Percentiles rank a stretch among this genome's conserved stretches.
Evolutionary conservation across 2,329 filamentous ascomycete species (phyloP).

Genomic region (Pseudogymnoascus sp.): DNA sequence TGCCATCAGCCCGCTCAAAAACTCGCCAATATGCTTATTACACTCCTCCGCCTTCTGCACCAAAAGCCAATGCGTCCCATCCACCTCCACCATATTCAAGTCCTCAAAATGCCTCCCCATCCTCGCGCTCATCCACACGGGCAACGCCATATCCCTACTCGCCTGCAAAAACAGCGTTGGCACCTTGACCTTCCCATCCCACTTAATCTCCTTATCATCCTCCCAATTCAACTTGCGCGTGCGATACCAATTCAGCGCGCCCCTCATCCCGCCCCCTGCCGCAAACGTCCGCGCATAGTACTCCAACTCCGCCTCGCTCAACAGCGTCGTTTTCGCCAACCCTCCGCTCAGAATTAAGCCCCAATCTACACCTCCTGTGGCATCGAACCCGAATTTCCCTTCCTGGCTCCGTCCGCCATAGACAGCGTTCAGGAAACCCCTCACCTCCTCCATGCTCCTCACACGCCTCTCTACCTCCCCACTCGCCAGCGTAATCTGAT

Average conservation of each 20-base stretch:
- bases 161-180: slow-evolving; percentile 72
- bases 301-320: slow-evolving; percentile 63
- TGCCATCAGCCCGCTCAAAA: slow-evolving; percentile 15
- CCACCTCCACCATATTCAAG: slow-evolving; percentile 57
- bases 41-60: slow-evolving; percentile 63
- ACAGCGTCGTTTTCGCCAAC: slow-evolving; percentile 47
- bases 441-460: slow-evolving; percentile 51
- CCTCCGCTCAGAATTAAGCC: slow-evolving; percentile 42
- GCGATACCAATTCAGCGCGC: slow-evolving; percentile 85
- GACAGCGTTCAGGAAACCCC: slow-evolving; percentile 60
- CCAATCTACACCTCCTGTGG: slow-evolving; percentile 45
- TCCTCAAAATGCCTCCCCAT: slow-evolving; percentile 61
- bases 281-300: slow-evolving; percentile 57
- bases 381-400: slow-evolving; percentile 49
- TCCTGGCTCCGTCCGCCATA: slow-evolving; percentile 57
- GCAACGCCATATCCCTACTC: slow-evolving; percentile 61
- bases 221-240: slow-evolving; percentile 63
- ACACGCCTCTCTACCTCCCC: slow-evolving; percentile 54
- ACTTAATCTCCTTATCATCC: slow-evolving; percentile 59
- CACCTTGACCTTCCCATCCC: slow-evolving; percentile 41
- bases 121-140: slow-evolving; percentile 56
- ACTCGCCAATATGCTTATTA: slow-evolving; percentile 48
- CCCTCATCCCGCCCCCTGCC: slow-evolving; percentile 50
- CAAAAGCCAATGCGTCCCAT: slow-evolving; percentile 74
- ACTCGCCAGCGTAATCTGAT: slow-evolving; percentile 73